Conservation (phyloP, 352 stramenopile species). For the Pythium angustatum region DNA sequence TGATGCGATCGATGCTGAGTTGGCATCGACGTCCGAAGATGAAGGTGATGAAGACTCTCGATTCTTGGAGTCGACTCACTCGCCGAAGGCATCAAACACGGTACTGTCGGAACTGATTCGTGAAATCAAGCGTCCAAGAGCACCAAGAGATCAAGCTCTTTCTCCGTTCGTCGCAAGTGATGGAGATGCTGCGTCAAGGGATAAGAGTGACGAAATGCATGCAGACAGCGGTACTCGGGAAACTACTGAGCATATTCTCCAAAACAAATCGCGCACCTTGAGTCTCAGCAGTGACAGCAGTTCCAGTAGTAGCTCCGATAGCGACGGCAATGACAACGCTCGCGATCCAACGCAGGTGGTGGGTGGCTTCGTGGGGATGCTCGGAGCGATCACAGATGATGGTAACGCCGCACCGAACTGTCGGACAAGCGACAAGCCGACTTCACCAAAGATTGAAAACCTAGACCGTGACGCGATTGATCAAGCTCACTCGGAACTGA, state of each 20-base stretch:
- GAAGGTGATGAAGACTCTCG: slow-evolving; percentile 2
- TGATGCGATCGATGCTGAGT: slow-evolving; percentile 24
- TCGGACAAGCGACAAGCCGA: too few species aligned
- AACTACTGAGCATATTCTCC: not conserved
- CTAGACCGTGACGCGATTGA: not conserved
- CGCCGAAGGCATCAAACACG: not conserved
- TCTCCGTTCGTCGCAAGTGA: not conserved
- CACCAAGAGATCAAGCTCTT: not conserved
- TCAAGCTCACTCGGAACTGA: not conserved
- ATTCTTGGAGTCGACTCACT: not conserved
- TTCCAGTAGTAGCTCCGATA: slow-evolving; percentile 6
- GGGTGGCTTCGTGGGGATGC: too few species aligned
- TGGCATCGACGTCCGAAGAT: slow-evolving; percentile 18
- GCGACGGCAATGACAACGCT: not conserved
- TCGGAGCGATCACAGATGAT: too few species aligned
- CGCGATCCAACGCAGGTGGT: too few species aligned
- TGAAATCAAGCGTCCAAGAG: too few species aligned
- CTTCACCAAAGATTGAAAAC: too few species aligned
- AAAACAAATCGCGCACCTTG: slow-evolving; percentile 6
- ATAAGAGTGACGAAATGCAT: not conserved
- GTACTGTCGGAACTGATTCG: not conserved
- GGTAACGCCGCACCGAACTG: too few species aligned
- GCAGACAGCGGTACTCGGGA: not conserved
- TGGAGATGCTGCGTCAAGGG: too few species aligned
- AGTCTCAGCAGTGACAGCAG: slow-evolving; percentile 19